These are phyloP conservation scores for Pleurotus ostreatus DNA, from an alignment of 768 basidiomycete genomes.

Conservation along the genomic window DNA sequence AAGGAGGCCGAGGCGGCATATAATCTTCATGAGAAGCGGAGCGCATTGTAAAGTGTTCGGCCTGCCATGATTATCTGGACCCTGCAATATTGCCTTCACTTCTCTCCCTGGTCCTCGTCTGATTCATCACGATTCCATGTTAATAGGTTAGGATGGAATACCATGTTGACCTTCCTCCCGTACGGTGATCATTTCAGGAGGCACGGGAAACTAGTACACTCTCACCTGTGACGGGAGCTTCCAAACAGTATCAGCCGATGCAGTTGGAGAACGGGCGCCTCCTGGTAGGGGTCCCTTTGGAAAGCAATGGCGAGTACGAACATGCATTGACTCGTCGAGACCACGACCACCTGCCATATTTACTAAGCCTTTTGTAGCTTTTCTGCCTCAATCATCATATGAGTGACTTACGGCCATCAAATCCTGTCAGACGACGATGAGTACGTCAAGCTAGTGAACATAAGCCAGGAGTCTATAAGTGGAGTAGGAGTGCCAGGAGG, in stretches of 20 bases:
- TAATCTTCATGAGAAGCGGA: conserved; percentile 49
- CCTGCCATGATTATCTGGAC: conserved; percentile 44
- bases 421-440: conserved; percentile 29
- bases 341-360: neutral
- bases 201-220: conserved; percentile 39
- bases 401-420: conserved; percentile 27
- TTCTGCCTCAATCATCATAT: conserved; percentile 15
- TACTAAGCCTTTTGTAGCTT: conserved; percentile 8
- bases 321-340: conserved; percentile 34
- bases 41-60: conserved; percentile 48
- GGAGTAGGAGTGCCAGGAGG: conserved; percentile 13
- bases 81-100: conserved; percentile 27
- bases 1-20: conserved; percentile 28
- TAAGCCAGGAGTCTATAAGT: conserved; percentile 20
- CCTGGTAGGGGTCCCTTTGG: conserved; percentile 35
- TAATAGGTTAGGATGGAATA: neutral
- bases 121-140: neutral
- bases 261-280: conserved; percentile 30
- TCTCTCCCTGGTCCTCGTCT: neutral
- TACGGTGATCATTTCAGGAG: conserved; percentile 43
- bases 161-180: conserved; percentile 5
- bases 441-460: conserved; percentile 30
- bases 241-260: conserved; percentile 37
- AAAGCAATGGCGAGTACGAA: conserved; percentile 6
- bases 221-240: conserved; percentile 22